Conservation (phyloP, 805 yeast genomes). For the Yarrowia yakushimensis region DNA sequence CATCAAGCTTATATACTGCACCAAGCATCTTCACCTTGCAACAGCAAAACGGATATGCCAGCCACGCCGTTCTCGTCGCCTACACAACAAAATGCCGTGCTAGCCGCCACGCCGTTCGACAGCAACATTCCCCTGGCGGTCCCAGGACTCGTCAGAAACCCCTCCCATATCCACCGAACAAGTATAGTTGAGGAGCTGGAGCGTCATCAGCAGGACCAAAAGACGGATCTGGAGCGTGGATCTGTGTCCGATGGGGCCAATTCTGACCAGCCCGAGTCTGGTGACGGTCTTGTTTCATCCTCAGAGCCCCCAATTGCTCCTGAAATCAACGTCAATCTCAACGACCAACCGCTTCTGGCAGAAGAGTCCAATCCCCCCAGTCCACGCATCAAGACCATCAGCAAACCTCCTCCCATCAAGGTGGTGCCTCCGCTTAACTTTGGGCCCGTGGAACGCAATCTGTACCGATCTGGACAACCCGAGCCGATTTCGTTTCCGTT, state of each 20-base stretch:
- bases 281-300: background rate
- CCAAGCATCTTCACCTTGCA: too few relatives aligned
- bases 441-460: conserved; percentile 85
- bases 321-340: background rate
- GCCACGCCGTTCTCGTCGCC: conserved; percentile 24
- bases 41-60: background rate
- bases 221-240: background rate
- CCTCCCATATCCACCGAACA: conserved; percentile 11
- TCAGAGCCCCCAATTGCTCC: background rate
- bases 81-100: conserved; percentile 22
- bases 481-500: conserved; percentile 89
- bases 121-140: conserved; percentile 17
- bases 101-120: conserved; percentile 11
- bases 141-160: conserved; percentile 11
- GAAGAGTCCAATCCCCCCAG: background rate
- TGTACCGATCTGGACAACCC: conserved; percentile 93
- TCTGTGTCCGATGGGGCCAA: background rate
- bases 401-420: conserved; percentile 30
- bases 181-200: conserved; percentile 20
- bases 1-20: too few relatives aligned
- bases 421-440: conserved; percentile 89
- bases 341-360: background rate
- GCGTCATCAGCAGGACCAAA: conserved; percentile 6
- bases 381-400: conserved; percentile 25
- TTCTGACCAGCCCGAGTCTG: background rate